A percentile compares a stretch with the other conserved stretches of the same genome.
Evolutionary conservation across 768 basidiomycete species (phyloP).

Genomic region (Amanita subjunquillea): DNA sequence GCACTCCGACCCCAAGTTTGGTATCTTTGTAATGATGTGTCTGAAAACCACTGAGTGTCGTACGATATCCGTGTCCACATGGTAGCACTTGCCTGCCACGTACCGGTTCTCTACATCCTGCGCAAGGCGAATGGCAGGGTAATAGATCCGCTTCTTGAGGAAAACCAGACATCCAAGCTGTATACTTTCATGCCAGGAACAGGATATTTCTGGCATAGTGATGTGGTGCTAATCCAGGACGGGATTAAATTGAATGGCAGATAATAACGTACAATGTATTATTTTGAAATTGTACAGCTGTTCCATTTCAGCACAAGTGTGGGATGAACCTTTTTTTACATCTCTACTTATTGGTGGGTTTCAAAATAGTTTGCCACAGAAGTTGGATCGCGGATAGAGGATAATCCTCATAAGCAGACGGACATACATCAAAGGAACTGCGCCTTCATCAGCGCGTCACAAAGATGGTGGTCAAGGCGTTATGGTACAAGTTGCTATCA

Average conservation of each 20-base stretch:
- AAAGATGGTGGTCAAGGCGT: conserved; percentile 56
- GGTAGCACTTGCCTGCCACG: conserved; percentile 47
- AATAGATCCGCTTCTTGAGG: conserved; percentile 41
- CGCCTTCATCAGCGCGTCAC: conserved; percentile 47
- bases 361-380: conserved; percentile 10
- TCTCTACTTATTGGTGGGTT: conserved; percentile 20
- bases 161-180: conserved; percentile 47
- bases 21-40: not conserved
- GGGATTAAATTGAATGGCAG: not conserved
- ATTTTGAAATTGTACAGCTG: conserved; percentile 39
- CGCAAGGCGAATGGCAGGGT: conserved; percentile 35
- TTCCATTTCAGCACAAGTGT: not conserved
- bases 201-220: conserved; percentile 33
- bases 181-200: conserved; percentile 49
- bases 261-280: conserved; percentile 24
- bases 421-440: conserved; percentile 56
- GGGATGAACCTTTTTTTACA: not conserved
- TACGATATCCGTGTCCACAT: conserved; percentile 27
- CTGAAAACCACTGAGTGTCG: conserved; percentile 29
- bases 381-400: too few species aligned
- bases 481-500: conserved; percentile 46
- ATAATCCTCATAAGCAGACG: conserved; percentile 18
- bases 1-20: conserved; percentile 12
- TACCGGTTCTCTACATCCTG: conserved; percentile 36
- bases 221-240: not conserved